A percentile compares a stretch with the other conserved stretches of the same genome.
Evolutionary conservation across 345 rosid species (phyloP).

Genomic region (Euclidium syriacum): DNA sequence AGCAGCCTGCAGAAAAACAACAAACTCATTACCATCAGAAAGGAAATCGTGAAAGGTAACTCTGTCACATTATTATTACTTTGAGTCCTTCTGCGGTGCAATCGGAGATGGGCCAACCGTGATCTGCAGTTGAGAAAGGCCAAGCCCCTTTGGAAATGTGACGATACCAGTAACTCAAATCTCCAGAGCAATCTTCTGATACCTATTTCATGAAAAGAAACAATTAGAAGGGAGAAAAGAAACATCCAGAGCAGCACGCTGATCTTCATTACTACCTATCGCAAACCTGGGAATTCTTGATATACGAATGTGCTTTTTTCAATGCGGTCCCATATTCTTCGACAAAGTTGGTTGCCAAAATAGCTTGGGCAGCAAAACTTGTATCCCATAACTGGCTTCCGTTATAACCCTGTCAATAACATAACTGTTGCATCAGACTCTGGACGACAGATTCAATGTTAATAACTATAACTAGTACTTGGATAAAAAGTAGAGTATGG

Average conservation of each 20-base stretch:
- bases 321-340: constrained; percentile 67
- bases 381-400: constrained; percentile 99
- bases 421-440: constrained; percentile 26
- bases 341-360: constrained; percentile 59
- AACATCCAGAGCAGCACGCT: constrained; percentile 3
- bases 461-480: not conserved
- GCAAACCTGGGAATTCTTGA: constrained; percentile 75
- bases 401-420: constrained; percentile 77
- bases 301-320: constrained; percentile 56
- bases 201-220: constrained; percentile 45
- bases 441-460: constrained; percentile 15
- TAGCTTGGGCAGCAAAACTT: constrained; percentile 80
- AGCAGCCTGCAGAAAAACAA: constrained; percentile 51
- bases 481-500: not conserved
- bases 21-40: constrained; percentile 19
- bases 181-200: constrained; percentile 75
- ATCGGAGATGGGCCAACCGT: constrained; percentile 98
- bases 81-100: constrained; percentile 93
- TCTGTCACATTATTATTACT: constrained; percentile 36
- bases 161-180: constrained; percentile 76
- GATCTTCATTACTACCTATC: not conserved
- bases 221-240: not conserved
- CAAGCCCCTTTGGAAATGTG: constrained; percentile 99
- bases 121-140: constrained; percentile 97
- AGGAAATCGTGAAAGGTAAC: not conserved